Base-by-base conservation (phyloP, 345 rosid species). In the Eucalyptus leucophloia region DNA sequence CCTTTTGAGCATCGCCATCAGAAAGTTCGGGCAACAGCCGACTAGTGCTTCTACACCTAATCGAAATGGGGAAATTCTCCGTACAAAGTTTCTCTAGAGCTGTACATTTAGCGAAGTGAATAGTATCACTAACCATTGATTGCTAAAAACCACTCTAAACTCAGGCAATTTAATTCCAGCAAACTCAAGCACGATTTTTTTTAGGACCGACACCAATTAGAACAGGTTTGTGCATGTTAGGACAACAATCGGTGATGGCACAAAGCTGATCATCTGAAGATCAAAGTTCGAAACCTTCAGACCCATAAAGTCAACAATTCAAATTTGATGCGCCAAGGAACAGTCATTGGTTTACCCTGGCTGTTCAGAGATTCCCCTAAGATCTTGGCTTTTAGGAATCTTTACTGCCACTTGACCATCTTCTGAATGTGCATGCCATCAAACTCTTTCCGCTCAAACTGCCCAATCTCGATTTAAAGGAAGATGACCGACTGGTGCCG, bases 361-460 rank as follows among this genome's bases (percentile, higher is more conserved):
- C 85, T 3, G 83, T 77, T 77, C 4, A 8, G 85, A 77, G 85
- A 77, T 77, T 23, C 47, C 47, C 47, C 85, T 11, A 40, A 40
- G 9, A 40, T 40, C 26, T 40, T 40, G 85, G 26, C 58, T 40
- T 40, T 89, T 92, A 91, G 80, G 96, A 92, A 90, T 93, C 91
- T 90, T 90, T 87, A 86, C 92, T 91, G 89, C 96, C 93, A 82
- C 93, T 89, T 50, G 92, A 93, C 92, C 97, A 93, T 90, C 94
- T 94, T 89, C 98, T 94, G 91, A 95, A 94, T 49, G 97, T 94
- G 95, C 99, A 97, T 91, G 98, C 95, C 87, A 93, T 98, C 42
- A 96, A 86, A 93, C 94, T 91, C 91, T 94, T 95, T 88, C 98
- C 95, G 23, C 96, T 92, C 49, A 95, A 90, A 90, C 95, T 88